Base-by-base conservation (phyloP, 139 green algal genomes). In the Coelastrella sp. region DNA sequence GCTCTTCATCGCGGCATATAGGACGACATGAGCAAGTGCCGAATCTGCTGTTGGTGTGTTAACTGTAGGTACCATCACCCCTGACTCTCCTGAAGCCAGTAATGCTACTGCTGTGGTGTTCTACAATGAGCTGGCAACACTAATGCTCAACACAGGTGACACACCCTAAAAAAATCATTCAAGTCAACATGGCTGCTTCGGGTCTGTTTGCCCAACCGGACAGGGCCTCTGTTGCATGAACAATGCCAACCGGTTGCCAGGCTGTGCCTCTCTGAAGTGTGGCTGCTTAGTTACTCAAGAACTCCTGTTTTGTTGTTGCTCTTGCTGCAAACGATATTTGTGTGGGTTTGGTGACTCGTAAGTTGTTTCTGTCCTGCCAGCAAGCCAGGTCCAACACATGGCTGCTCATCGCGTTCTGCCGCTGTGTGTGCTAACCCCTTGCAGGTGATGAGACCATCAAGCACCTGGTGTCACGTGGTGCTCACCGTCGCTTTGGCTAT, bases 71-170 rank as follows among this genome's bases (percentile, higher is more conserved):
- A 89, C 84, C 47, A 78, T 93, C 60, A 93, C 88, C 2, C 91
- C 91, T 3, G 85, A 91, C 74, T 77, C 78, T 6, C 16, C 64
- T 71, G 64, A 71, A 71, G 68, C 75, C 66, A 77, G 81, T 13
- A 94, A 92, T 80, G 80, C 66, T 11, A 90, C 86, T 47, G 65
- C 82, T 20, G 84, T 87, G 2, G 91, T 95, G 4, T 93, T 92
- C 20, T 99, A 98, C 94, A 99, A 99, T 92, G 95, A 97, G 92
- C 92, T 99, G 80, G 96, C 97, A 54, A 98, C 96, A 4, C 94
- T 99, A 60, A 95, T 98, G 90, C 92, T 94, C 82, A 91, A 85
- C 64, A 96, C 93, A 74, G 93, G 93, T 95, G 57, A 60, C 3
- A 14, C 10, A 82, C 22, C 10, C 5, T 16, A 80, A 10, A 80